A percentile compares a stretch with the other conserved stretches of the same genome.
These are phyloP conservation scores for Saccharomycopsis synnaedendra DNA, from an alignment of 805 yeast genomes.

Conservation along the genomic window DNA sequence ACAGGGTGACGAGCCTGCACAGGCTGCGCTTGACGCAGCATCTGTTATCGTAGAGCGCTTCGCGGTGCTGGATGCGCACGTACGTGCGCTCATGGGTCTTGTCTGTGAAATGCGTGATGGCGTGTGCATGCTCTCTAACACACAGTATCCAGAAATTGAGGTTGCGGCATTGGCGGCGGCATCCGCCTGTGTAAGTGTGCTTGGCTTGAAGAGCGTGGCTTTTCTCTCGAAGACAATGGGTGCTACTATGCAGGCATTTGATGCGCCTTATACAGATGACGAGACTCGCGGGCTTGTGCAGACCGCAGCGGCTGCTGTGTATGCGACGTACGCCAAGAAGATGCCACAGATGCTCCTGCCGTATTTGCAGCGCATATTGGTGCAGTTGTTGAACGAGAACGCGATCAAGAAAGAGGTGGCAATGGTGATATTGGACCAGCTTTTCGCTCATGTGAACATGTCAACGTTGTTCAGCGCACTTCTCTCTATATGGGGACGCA, in stretches of 20 bases:
- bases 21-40: slow-evolving; percentile 58
- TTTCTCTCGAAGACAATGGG: slow-evolving; percentile 77
- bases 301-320: slow-evolving; percentile 56
- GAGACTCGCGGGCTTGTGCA: slow-evolving; percentile 36
- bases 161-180: slow-evolving; percentile 67
- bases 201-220: slow-evolving; percentile 83
- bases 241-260: slow-evolving; percentile 52
- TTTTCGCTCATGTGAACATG: slow-evolving; percentile 58
- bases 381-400: slow-evolving; percentile 43
- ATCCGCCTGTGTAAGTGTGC: slow-evolving; percentile 52
- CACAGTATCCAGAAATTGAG: slow-evolving; percentile 44
- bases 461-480: slow-evolving; percentile 51
- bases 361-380: slow-evolving; percentile 50
- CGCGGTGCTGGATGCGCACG: slow-evolving; percentile 33
- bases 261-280: slow-evolving; percentile 21
- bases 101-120: slow-evolving; percentile 23
- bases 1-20: slow-evolving; percentile 36
- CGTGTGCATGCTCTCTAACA: slow-evolving; percentile 38
- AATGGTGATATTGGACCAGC: slow-evolving; percentile 46
- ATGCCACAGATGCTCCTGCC: slow-evolving; percentile 79
- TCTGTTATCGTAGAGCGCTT: slow-evolving; percentile 54
- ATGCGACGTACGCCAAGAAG: slow-evolving; percentile 66
- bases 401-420: slow-evolving; percentile 49
- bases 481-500: slow-evolving; percentile 48
- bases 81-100: slow-evolving; percentile 38